Evolutionary conservation across 2,329 filamentous ascomycete genomes (phyloP).

Genomic region (Aureobasidium sp.): DNA sequence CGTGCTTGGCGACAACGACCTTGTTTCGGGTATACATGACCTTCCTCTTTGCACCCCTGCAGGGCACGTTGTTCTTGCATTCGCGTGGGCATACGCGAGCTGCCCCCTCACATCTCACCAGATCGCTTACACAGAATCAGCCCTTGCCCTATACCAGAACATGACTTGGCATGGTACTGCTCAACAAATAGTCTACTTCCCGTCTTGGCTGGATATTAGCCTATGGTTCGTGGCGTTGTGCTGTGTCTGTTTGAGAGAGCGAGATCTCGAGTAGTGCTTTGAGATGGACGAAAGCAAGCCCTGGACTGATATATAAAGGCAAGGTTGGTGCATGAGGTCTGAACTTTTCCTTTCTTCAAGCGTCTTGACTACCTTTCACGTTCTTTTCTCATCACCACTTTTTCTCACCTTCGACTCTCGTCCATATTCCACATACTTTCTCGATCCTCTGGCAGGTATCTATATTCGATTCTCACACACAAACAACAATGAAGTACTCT

Average conservation of each 20-base stretch:
- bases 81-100: slow-evolving; percentile 5
- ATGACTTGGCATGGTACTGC: slow-evolving; percentile 1
- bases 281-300: background rate
- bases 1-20: slow-evolving; percentile 1
- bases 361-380: background rate
- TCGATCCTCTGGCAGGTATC: slow-evolving; percentile 6
- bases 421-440: slow-evolving; percentile 1
- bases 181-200: background rate
- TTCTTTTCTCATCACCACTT: background rate
- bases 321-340: background rate
- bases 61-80: slow-evolving; percentile 2
- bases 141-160: background rate
- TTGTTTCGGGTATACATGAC: slow-evolving; percentile 11
- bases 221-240: slow-evolving; percentile 1
- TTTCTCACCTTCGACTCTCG: background rate
- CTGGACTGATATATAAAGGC: background rate
- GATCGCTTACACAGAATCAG: background rate
- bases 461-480: background rate
- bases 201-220: slow-evolving; percentile 11
- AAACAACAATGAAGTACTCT: slow-evolving; percentile 18
- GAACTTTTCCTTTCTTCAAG: background rate
- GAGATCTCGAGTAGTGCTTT: background rate
- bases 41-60: background rate
- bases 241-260: background rate
- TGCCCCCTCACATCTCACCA: background rate